Conservation (phyloP, 164 flowering plant species). For the Berberis vulgaris region DNA sequence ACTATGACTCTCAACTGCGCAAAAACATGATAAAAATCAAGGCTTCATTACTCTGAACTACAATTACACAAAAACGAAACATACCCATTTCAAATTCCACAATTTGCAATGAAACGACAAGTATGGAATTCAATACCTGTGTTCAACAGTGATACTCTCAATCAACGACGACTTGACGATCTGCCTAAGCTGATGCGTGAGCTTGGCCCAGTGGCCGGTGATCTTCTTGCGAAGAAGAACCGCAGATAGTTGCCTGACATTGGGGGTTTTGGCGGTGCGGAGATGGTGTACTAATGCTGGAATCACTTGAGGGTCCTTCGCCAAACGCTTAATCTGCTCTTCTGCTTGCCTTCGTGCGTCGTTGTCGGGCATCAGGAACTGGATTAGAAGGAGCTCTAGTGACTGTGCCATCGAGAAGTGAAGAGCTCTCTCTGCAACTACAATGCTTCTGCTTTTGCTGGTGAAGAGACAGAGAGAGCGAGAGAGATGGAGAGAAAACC, state of each 20-base stretch:
- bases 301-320: slow-evolving; percentile 90
- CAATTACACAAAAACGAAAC: too few relatives aligned
- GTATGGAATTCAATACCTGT: slow-evolving; percentile 35
- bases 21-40: too few relatives aligned
- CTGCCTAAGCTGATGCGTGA: slow-evolving; percentile 53
- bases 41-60: too few relatives aligned
- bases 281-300: slow-evolving; percentile 86
- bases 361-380: slow-evolving; percentile 95
- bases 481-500: too few relatives aligned
- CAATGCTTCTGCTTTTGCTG: too few relatives aligned
- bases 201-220: slow-evolving; percentile 96
- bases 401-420: slow-evolving; percentile 66
- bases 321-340: slow-evolving; percentile 85
- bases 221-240: slow-evolving; percentile 95
- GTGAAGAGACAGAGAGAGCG: too few relatives aligned
- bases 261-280: slow-evolving; percentile 94
- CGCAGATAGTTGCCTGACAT: slow-evolving; percentile 91
- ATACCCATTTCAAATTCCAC: too few relatives aligned
- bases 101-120: too few relatives aligned
- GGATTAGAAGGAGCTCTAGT: slow-evolving; percentile 76
- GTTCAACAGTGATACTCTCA: slow-evolving; percentile 85
- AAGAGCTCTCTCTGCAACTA: too few relatives aligned
- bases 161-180: slow-evolving; percentile 69
- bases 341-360: slow-evolving; percentile 93
- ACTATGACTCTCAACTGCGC: too few relatives aligned